A percentile compares a stretch with the other conserved stretches of the same genome.
Conservation (phyloP, 768 basidiomycete genomes). For the Panaeolus papilionaceus region DNA sequence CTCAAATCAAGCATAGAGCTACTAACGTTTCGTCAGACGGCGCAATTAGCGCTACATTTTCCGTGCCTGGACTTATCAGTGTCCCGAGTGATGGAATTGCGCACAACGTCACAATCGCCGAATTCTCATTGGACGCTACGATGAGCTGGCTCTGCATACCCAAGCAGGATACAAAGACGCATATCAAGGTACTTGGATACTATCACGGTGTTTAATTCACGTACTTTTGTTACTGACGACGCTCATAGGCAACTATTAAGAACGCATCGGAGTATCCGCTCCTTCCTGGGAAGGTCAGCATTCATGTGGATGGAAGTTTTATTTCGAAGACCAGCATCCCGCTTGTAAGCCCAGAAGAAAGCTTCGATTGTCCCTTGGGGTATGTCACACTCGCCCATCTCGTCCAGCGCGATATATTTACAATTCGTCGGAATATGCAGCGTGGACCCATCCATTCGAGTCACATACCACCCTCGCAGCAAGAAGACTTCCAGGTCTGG, state of each 20-base stretch:
- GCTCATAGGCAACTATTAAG: conserved; percentile 45
- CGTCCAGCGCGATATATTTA: background rate
- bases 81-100: conserved; percentile 40
- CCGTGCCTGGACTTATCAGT: conserved; percentile 39
- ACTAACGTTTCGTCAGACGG: conserved; percentile 33
- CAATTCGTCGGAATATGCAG: conserved; percentile 27
- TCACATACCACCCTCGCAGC: conserved; percentile 45
- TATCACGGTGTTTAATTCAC: conserved; percentile 33
- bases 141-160: conserved; percentile 43
- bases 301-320: conserved; percentile 59
- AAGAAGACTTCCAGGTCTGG: conserved; percentile 41
- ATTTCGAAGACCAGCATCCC: conserved; percentile 47
- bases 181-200: conserved; percentile 33
- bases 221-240: conserved; percentile 35
- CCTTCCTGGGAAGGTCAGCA: conserved; percentile 48
- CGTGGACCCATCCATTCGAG: conserved; percentile 45
- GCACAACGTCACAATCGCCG: conserved; percentile 43
- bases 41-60: conserved; percentile 40
- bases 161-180: conserved; percentile 35
- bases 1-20: background rate
- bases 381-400: background rate
- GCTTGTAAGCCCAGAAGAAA: conserved; percentile 43
- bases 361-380: conserved; percentile 35
- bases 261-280: conserved; percentile 57
- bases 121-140: conserved; percentile 35